Percentiles rank a stretch among this genome's conserved stretches.
Conservation (phyloP, 495 filamentous ascomycete genomes). For the Astrothelium macrocarpum region DNA sequence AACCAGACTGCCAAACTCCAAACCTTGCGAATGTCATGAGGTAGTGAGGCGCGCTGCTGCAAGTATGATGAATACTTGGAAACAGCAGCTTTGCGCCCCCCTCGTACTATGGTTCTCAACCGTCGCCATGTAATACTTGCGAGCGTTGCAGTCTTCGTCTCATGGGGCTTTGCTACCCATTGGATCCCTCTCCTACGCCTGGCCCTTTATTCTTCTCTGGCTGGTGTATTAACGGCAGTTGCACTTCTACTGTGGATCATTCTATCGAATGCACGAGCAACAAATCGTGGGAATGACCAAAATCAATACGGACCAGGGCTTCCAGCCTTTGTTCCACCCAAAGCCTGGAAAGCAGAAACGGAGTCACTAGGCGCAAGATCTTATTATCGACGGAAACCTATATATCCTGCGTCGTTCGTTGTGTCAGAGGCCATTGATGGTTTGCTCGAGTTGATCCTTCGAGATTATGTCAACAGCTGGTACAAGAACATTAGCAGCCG, state of each 20-base stretch:
- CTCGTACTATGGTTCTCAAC: slow-evolving; percentile 62
- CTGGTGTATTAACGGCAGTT: slow-evolving; percentile 49
- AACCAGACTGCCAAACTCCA: not conserved
- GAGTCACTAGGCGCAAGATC: slow-evolving; percentile 39
- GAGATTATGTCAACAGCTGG: slow-evolving; percentile 85
- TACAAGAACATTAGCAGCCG: slow-evolving; percentile 77
- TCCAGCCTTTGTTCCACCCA: slow-evolving; percentile 52
- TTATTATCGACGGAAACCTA: slow-evolving; percentile 44
- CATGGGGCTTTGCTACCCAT: slow-evolving; percentile 73
- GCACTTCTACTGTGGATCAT: slow-evolving; percentile 47
- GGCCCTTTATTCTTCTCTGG: slow-evolving; percentile 66
- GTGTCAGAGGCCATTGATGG: slow-evolving; percentile 76
- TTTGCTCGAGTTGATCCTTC: slow-evolving; percentile 62
- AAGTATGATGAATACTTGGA: slow-evolving; percentile 3
- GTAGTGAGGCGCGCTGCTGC: slow-evolving; percentile 3
- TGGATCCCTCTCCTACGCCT: slow-evolving; percentile 74
- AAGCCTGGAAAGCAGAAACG: slow-evolving; percentile 59
- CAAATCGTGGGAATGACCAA: slow-evolving; percentile 26
- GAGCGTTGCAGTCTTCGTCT: slow-evolving; percentile 61
- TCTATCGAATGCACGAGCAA: slow-evolving; percentile 51
- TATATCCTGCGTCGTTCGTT: slow-evolving; percentile 69
- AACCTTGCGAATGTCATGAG: not conserved
- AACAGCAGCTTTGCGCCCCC: not conserved
- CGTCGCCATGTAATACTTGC: slow-evolving; percentile 64
- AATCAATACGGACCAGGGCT: slow-evolving; percentile 27